These are phyloP conservation scores for Diatrype stigma DNA, from an alignment of 2,329 filamentous ascomycete species.

Conservation along the genomic window DNA sequence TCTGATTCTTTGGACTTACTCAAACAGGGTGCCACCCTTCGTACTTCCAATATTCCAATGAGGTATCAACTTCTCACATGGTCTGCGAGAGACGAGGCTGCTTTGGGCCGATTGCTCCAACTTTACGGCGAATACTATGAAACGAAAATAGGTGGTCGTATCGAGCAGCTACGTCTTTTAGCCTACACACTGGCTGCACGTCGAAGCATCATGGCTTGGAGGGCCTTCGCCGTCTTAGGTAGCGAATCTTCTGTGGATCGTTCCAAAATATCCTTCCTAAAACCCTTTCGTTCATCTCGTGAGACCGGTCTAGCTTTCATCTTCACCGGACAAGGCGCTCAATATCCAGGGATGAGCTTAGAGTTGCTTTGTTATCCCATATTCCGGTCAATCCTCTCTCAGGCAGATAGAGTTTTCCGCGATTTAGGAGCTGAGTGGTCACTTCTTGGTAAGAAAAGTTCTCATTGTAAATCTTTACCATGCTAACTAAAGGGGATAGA, in stretches of 20 bases:
- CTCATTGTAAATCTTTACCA: background rate
- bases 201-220: conserved; percentile 2
- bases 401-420: background rate
- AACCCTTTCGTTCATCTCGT: background rate
- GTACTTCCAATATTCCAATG: background rate
- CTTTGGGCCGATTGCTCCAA: background rate
- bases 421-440: conserved; percentile 1
- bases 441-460: background rate
- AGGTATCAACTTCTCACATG: conserved; percentile 1
- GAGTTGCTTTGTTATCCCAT: background rate
- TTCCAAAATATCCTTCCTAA: background rate
- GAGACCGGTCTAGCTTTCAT: background rate
- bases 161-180: background rate
- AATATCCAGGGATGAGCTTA: background rate
- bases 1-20: too few species aligned
- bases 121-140: background rate
- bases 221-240: conserved; percentile 2
- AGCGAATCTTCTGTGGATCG: background rate
- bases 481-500: too few species aligned
- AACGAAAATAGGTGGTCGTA: background rate
- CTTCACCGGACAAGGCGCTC: background rate
- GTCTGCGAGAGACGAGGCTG: conserved; percentile 3
- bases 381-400: background rate
- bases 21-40: too few species aligned
- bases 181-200: conserved; percentile 4